Evolutionary conservation across 2,329 filamentous ascomycete genomes (phyloP), one percentile per base, ranked within the genome.

Genomic region (Ophiocordyceps australis): DNA sequence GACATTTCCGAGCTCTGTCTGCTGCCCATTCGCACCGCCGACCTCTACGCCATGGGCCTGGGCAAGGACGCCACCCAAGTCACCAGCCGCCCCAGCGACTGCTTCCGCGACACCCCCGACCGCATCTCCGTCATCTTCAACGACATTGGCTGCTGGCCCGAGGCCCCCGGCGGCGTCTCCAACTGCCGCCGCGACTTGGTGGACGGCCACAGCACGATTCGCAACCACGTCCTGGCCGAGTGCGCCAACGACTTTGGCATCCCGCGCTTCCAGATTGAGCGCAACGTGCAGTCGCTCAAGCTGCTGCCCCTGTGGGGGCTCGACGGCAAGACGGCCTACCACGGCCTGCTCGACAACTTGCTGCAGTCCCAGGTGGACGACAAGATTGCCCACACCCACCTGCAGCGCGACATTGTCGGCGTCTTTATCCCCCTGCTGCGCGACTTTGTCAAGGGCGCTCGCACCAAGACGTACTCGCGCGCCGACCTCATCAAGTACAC

Each of bases 131-230:
- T 65, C 26, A 55, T 65, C 33, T 60, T 62, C 34, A 49, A 47
- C 30, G 60, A 65, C 34, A 62, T 52, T 14, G 60, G 60, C 9
- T 63, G 58, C 32, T 63, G 59, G 59, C 59, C 59, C 2, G 58
- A 61, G 30, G 56, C 58, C 30, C 59, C 59, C 18, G 62, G 62
- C 30, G 62, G 62, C 35, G 62, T 66, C 10, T 65, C 61, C 20
- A 61, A 61, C 29, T 66, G 62, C 42, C 49, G 62, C 21, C 51
- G 62, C 22, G 62, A 66, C 36, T 50, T 66, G 39, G 59, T 66
- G 38, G 62, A 66, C 35, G 57, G 55, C 10, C 54, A 63, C 32
- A 48, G 49, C 22, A 62, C 58, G 0, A 61, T 66, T 33, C 55
- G 59, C 29, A 63, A 61, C 46, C 60, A 66, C 35, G 61, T 65